Conservation (phyloP, 257 asterid genomes). For the Eustoma russellianum region DNA sequence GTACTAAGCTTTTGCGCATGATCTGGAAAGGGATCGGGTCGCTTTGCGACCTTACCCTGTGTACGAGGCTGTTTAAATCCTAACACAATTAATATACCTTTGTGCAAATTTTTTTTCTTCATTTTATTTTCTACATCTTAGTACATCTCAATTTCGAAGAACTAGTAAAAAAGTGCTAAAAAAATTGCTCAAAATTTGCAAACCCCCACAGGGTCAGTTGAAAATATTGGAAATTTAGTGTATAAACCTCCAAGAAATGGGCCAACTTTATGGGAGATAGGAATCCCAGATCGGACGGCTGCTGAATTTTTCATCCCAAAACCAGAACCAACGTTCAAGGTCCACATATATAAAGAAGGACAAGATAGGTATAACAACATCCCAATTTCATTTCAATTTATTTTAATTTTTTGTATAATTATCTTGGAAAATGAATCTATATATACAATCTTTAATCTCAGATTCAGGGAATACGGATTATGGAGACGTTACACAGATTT, state of each 20-base stretch:
- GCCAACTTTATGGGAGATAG: conserved; percentile 78
- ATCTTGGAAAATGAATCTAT: background rate
- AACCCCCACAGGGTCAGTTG: conserved; percentile 25
- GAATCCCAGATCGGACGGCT: conserved; percentile 66
- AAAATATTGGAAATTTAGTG: conserved; percentile 40
- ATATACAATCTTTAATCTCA: conserved; percentile 7
- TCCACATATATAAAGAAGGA: background rate
- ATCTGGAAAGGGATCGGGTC: too few species aligned
- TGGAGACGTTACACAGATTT: conserved; percentile 74
- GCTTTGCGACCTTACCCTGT: too few species aligned
- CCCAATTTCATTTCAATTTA: too few species aligned
- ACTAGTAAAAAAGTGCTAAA: background rate
- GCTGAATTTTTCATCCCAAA: conserved; percentile 63
- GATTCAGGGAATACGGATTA: conserved; percentile 86
- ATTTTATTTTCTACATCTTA: background rate
- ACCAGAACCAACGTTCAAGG: conserved; percentile 47
- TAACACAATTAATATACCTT: too few species aligned
- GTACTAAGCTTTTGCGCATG: background rate
- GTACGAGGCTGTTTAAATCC: too few species aligned
- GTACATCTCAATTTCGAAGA: background rate
- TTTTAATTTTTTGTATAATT: background rate
- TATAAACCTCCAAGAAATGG: conserved; percentile 64
- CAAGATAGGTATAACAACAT: too few species aligned
- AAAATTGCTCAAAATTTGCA: background rate
- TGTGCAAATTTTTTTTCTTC: background rate